Evolutionary conservation across 495 filamentous ascomycete genomes (phyloP), one percentile per base, ranked within the genome.

Genomic region (Penicillium pancosmium): DNA sequence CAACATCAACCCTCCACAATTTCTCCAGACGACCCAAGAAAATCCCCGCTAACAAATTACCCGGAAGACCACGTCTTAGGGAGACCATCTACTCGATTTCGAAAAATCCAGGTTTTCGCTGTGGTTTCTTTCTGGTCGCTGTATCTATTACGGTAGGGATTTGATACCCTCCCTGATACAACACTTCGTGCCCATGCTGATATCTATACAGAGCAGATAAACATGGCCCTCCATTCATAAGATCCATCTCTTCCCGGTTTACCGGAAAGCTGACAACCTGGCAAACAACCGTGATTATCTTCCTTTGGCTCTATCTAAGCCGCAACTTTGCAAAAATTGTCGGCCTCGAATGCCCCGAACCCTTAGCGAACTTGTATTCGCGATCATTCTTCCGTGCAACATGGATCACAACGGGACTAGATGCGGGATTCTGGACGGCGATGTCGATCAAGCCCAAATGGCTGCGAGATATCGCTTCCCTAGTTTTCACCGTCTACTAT

Each of bases 351-450:
- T 90, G 88, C 60, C 94, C 94, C 13, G 94, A 98, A 57, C 94
- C 94, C 19, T 79, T 98, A 62, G 89, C 92, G 51, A 96, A 97
- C 69, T 88, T 98, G 65, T 98, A 98, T 75, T 91, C 88, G 47
- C 82, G 91, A 47, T 87, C 90, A n/a, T 98, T 95, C 76, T 98
- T 97, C 74, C 88, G 95, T 49, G 95, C 94, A 66, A 98, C 94
- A 78, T 98, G 93, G 94, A 85, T 97, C 21, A 88, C 93, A 40
- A 98, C 94, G 0, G 94, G 91, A 0, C 72, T 98, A 56, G 94
- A 98, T 69, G 94, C 94, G 10, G 94, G 94, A 0, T 98, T 97
- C 72, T 98, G 94, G 94, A 96, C 92, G 0, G 95, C 94, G 5
- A 98, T 98, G 94, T 88, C 86, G 54, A 90, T 98, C 51, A 83